A percentile compares a stretch with the other conserved stretches of the same genome.
phyloP scores from a whole-genome alignment of 2,329 filamentous ascomycete species.

The Alternaria ventricosa region DNA sequence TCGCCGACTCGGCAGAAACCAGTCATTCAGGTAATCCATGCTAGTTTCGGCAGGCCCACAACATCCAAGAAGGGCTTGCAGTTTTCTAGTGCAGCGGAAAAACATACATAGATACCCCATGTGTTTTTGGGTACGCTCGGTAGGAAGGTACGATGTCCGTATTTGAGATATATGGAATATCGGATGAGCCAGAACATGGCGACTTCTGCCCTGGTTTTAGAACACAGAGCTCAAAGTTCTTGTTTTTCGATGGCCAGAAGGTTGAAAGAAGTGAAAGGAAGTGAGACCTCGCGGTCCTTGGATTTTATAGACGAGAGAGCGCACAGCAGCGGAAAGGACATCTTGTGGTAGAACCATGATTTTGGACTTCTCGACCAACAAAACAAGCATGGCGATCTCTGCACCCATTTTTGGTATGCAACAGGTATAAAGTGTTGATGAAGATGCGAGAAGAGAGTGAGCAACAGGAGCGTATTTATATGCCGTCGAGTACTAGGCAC shows the following conservation, averaged over 20 bases:
- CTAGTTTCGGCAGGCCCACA: background rate
- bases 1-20: background rate
- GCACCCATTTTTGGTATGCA: too few relatives aligned
- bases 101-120: too few relatives aligned
- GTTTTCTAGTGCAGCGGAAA: background rate
- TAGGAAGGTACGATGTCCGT: background rate
- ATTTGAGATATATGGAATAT: background rate
- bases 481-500: too few relatives aligned
- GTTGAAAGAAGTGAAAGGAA: background rate
- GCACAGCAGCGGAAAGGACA: background rate
- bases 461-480: too few relatives aligned
- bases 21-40: fast-evolving
- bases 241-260: too few relatives aligned
- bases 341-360: too few relatives aligned
- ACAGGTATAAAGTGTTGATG: too few relatives aligned
- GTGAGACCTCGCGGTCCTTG: background rate
- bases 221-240: too few relatives aligned
- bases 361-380: too few relatives aligned
- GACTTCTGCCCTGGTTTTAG: too few relatives aligned
- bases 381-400: too few relatives aligned
- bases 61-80: fast-evolving
- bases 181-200: background rate
- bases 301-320: background rate
- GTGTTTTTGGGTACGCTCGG: background rate
- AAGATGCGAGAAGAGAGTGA: too few relatives aligned